Conservation (phyloP, 2,329 filamentous ascomycete genomes). For the Aspergillus brunneoviolaceus region DNA sequence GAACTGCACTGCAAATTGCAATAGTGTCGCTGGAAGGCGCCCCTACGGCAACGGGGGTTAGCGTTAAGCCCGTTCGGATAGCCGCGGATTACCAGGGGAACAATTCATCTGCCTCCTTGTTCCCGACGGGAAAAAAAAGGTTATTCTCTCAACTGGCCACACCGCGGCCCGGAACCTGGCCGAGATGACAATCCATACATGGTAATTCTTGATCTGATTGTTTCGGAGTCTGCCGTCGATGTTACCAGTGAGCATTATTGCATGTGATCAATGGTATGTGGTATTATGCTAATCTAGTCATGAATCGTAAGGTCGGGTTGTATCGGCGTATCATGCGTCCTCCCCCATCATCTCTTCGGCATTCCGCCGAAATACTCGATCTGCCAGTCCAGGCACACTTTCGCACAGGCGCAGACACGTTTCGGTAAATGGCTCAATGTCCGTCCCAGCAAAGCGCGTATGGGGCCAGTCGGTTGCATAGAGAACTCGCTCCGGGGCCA, state of each 20-base stretch:
- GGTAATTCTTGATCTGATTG: not conserved
- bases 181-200: not conserved
- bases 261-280: not conserved
- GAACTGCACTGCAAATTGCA: too few species aligned
- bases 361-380: conserved; percentile 57
- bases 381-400: conserved; percentile 44
- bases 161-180: not conserved
- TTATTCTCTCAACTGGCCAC: too few species aligned
- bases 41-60: too few species aligned
- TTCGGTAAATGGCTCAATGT: conserved; percentile 57
- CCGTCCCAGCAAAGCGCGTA: conserved; percentile 58
- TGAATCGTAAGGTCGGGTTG: not conserved
- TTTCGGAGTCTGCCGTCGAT: not conserved
- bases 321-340: not conserved
- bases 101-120: too few species aligned
- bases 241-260: not conserved
- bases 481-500: conserved; percentile 50
- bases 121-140: too few species aligned
- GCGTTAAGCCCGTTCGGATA: too few species aligned
- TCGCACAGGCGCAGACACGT: conserved; percentile 56
- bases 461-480: conserved; percentile 67
- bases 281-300: conserved; percentile 2
- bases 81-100: too few species aligned
- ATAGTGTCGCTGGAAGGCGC: too few species aligned
- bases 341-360: conserved; percentile 51